Conservation (phyloP, 768 basidiomycete genomes). For the Termitomyces sp. region DNA sequence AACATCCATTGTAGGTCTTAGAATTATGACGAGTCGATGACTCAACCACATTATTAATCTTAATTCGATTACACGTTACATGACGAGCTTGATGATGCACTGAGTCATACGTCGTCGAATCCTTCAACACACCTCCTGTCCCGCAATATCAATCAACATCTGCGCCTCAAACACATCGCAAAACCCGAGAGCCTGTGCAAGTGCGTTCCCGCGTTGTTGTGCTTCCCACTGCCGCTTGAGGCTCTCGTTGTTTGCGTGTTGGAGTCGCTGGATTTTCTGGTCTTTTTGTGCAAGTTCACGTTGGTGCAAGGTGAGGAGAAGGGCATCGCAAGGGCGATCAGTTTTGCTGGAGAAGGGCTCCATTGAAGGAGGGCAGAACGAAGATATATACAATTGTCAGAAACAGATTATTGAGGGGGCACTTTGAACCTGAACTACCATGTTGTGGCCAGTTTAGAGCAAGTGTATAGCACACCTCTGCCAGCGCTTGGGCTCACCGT, state of each 20-base stretch:
- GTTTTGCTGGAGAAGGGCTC: slow-evolving; percentile 25
- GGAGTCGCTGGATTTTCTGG: slow-evolving; percentile 24
- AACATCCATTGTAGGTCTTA: too few relatives aligned
- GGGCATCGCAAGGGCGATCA: slow-evolving; percentile 31
- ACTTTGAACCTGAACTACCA: too few relatives aligned
- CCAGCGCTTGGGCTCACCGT: too few relatives aligned
- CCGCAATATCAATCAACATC: slow-evolving; percentile 29
- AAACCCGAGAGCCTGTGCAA: slow-evolving; percentile 41
- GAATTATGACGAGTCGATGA: too few relatives aligned
- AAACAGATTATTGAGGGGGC: too few relatives aligned
- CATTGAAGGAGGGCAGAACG: not conserved
- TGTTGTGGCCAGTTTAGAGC: too few relatives aligned
- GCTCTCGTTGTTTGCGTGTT: slow-evolving; percentile 26
- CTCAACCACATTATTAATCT: too few relatives aligned
- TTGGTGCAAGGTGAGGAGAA: slow-evolving; percentile 26
- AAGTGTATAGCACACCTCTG: too few relatives aligned
- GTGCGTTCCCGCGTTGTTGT: slow-evolving; percentile 26
- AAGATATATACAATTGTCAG: not conserved
- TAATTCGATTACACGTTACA: too few relatives aligned
- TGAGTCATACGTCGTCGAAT: too few relatives aligned
- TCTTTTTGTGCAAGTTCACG: slow-evolving; percentile 25
- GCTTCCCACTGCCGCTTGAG: slow-evolving; percentile 33
- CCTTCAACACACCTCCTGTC: too few relatives aligned
- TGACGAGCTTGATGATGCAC: too few relatives aligned
- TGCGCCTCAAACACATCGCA: slow-evolving; percentile 36